Evolutionary conservation across 306 rosid species (phyloP), one percentile per base, ranked within the genome.

Genomic region (Ziziphus jujuba): DNA sequence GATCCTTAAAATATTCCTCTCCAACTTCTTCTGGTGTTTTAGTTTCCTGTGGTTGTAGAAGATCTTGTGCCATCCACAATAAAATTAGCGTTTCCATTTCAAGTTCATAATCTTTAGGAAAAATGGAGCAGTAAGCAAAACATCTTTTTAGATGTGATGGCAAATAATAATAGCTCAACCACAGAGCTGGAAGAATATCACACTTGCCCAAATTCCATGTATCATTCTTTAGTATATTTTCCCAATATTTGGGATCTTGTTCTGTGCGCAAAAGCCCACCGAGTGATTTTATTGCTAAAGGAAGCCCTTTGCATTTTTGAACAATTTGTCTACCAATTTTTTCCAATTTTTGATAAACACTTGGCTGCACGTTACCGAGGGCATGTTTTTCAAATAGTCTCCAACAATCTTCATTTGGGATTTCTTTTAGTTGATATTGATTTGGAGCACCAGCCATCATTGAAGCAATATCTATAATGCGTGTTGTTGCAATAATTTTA

Each of bases 31-130:
- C 62, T 16, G 13, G 11, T 16, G 3, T 57, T 61, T 25, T 15
- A 12, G 0, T 12, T 21, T 23, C 23, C 47, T 12, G 10, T 7
- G 9, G 0, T 31, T 13, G 19, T 9, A 31, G 15, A 17, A 82
- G 49, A 17, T 67, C 72, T 67, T 82, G 74, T 21, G 68, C 87
- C 83, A 71, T 78, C 87, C 87, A 82, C 4, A 75, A 24, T 52
- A 52, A 35, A 53, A 82, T 40, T 20, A 82, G 36, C 0, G 22
- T 9, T 55, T 57, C 56, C 35, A 23, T 78, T 9, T 62, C 9
- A n/a, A 78, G 52, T 63, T 36, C 54, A 63, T 35, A 63, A 52
- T 78, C 65, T 53, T 75, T 75, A 0, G 83, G 77, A 16, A 59
- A 77, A 9, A 71, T 47, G 9, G 73, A 65, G 47, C 73, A 77